Evolutionary conservation across 306 rosid species (phyloP).

Genomic region (Clitoria ternatea): DNA sequence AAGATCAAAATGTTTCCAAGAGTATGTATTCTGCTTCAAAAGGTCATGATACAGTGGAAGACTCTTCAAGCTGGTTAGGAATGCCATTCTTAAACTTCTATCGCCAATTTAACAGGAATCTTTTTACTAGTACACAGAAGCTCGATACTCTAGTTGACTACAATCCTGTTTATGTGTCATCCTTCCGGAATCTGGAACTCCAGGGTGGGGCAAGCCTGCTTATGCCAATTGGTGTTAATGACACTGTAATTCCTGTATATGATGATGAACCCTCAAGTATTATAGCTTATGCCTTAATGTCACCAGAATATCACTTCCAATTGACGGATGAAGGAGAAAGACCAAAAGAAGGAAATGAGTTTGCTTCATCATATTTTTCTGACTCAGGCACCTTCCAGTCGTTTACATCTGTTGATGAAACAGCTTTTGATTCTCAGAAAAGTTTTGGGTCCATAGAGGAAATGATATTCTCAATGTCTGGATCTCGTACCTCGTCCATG

Average conservation of each 20-base stretch:
- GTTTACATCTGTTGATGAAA: slow-evolving; percentile 51
- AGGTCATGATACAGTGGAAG: slow-evolving; percentile 54
- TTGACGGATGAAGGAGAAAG: slow-evolving; percentile 55
- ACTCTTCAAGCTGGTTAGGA: slow-evolving; percentile 60
- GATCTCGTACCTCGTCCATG: slow-evolving; percentile 52
- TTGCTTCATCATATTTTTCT: slow-evolving; percentile 33
- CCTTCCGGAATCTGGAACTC: slow-evolving; percentile 66
- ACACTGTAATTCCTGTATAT: slow-evolving; percentile 78
- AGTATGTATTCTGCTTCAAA: slow-evolving; percentile 34
- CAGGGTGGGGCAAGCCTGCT: slow-evolving; percentile 75
- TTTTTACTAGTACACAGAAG: slow-evolving; percentile 52
- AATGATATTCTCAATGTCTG: slow-evolving; percentile 46
- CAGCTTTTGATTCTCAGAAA: slow-evolving; percentile 46
- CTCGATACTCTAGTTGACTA: slow-evolving; percentile 49
- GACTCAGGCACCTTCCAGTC: slow-evolving; percentile 54
- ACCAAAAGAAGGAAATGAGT: slow-evolving; percentile 47
- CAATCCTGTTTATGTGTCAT: slow-evolving; percentile 61
- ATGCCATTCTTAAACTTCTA: slow-evolving; percentile 71
- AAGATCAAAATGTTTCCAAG: slow-evolving; percentile 46
- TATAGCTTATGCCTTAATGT: slow-evolving; percentile 70
- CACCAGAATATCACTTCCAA: slow-evolving; percentile 58
- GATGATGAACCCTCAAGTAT: slow-evolving; percentile 93
- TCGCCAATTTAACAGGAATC: slow-evolving; percentile 57
- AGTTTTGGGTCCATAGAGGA: slow-evolving; percentile 66
- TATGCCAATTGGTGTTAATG: slow-evolving; percentile 68